These are phyloP conservation scores for Gentiana straminea DNA, from an alignment of 257 asterid genomes.

Conservation along the genomic window DNA sequence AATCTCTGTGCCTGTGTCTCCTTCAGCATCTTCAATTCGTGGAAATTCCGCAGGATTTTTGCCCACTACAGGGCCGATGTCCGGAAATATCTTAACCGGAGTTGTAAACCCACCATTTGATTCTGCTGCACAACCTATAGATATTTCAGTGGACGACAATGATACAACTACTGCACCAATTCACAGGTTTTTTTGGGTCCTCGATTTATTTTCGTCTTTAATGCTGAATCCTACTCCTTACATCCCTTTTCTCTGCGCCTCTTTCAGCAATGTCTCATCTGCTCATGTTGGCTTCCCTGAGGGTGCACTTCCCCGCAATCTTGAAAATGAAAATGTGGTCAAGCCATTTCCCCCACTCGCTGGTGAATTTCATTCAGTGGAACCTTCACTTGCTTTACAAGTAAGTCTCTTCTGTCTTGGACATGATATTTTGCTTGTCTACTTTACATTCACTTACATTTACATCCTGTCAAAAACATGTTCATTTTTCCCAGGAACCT, in stretches of 20 bases:
- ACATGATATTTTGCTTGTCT: not conserved
- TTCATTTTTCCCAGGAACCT: conserved; percentile 40
- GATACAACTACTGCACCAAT: conserved; percentile 45
- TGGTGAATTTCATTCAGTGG: conserved; percentile 45
- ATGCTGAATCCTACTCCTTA: conserved; percentile 4
- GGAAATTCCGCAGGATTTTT: conserved; percentile 45
- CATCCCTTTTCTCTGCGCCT: not conserved
- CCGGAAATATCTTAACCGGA: conserved; percentile 49
- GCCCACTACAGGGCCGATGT: conserved; percentile 46
- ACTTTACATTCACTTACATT: not conserved
- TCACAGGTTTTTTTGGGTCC: conserved; percentile 39
- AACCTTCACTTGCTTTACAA: conserved; percentile 42
- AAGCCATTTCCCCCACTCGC: conserved; percentile 43
- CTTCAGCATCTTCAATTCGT: conserved; percentile 42
- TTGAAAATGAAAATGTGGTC: conserved; percentile 36
- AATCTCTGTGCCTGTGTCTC: conserved; percentile 61
- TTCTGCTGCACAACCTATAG: conserved; percentile 49
- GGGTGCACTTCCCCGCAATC: conserved; percentile 31
- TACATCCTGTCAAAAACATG: not conserved
- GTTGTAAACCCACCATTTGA: conserved; percentile 41
- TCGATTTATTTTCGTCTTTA: not conserved
- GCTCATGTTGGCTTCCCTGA: conserved; percentile 45
- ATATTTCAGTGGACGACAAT: conserved; percentile 44
- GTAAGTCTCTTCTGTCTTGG: conserved; percentile 29
- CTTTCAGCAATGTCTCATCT: conserved; percentile 45